These are phyloP conservation scores for Kuraishia hungarica DNA, from an alignment of 805 yeast species.

Conservation along the genomic window DNA sequence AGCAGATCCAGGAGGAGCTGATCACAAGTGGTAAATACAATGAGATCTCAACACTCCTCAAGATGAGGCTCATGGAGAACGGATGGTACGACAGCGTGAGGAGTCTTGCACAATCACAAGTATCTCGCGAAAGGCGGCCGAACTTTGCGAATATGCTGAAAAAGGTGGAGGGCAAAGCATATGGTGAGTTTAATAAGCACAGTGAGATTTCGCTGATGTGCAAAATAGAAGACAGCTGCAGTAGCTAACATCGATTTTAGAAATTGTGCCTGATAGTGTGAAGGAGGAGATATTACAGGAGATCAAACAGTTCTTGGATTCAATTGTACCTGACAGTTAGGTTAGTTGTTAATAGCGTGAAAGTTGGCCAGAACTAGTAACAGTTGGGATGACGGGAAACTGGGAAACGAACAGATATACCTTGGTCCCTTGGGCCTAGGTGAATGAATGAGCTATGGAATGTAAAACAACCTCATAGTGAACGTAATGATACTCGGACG, in stretches of 20 bases:
- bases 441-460: not conserved
- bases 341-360: not conserved
- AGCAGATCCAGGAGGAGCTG: slow-evolving; percentile 61
- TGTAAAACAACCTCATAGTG: not conserved
- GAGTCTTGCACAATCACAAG: slow-evolving; percentile 11
- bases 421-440: not conserved
- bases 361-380: not conserved
- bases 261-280: slow-evolving; percentile 59
- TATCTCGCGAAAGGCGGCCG: slow-evolving; percentile 30
- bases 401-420: not conserved
- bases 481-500: slow-evolving; percentile 1
- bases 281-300: slow-evolving; percentile 49
- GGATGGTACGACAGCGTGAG: slow-evolving; percentile 84
- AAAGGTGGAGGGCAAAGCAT: slow-evolving; percentile 55
- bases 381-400: not conserved
- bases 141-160: slow-evolving; percentile 45
- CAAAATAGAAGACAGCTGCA: too few relatives aligned
- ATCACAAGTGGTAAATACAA: slow-evolving; percentile 78
- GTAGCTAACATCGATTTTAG: slow-evolving; percentile 10
- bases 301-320: slow-evolving; percentile 51
- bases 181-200: slow-evolving; percentile 29
- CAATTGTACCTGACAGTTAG: slow-evolving; percentile 25
- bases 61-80: slow-evolving; percentile 56
- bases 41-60: slow-evolving; percentile 54
- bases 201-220: too few relatives aligned